phyloP scores from a whole-genome alignment of 441 rosid genomes.

The Gossypium lobatum region DNA sequence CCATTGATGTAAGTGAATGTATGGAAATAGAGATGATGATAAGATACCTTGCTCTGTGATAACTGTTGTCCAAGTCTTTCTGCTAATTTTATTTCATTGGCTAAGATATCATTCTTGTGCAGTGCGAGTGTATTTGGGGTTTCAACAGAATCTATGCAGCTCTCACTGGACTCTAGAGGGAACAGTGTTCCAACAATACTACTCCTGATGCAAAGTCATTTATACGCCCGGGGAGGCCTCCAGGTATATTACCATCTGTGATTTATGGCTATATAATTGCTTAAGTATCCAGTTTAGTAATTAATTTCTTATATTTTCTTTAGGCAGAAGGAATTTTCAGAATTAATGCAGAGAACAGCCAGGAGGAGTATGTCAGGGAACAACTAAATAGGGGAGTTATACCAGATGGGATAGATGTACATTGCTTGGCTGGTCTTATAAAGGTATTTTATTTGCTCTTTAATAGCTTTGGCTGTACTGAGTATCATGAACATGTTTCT shows the following conservation, averaged over 20 bases:
- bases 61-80: background rate
- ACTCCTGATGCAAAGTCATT: conserved; percentile 64
- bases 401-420: conserved; percentile 54
- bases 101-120: conserved; percentile 21
- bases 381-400: conserved; percentile 56
- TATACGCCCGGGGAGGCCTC: conserved; percentile 60
- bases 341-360: conserved; percentile 58
- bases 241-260: conserved; percentile 25
- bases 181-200: conserved; percentile 64
- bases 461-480: background rate
- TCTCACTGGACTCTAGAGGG: conserved; percentile 59
- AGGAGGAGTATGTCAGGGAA: conserved; percentile 63
- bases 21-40: background rate
- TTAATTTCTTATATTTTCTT: background rate
- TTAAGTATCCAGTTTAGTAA: background rate
- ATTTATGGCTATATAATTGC: background rate
- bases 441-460: conserved; percentile 32
- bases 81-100: background rate
- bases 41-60: background rate
- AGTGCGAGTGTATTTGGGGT: conserved; percentile 69
- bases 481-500: background rate
- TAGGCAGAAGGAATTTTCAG: conserved; percentile 75
- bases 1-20: background rate
- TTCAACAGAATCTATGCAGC: conserved; percentile 73
- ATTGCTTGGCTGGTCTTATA: conserved; percentile 71